Evolutionary conservation across 177 flowering plant species (phyloP).

Genomic region (Vitis hybrid): DNA sequence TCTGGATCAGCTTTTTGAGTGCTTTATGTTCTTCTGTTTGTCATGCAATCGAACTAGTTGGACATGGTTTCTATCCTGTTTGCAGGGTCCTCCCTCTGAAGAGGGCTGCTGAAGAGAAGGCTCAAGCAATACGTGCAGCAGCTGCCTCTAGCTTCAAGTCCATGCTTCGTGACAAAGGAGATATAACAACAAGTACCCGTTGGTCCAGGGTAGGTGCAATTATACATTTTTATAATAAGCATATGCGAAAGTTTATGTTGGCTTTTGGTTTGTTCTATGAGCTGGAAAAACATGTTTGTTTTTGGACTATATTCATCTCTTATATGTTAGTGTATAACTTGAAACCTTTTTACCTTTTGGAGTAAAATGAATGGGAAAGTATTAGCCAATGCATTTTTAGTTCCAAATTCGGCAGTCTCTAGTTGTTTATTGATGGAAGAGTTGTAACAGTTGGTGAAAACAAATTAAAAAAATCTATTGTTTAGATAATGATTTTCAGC

Average conservation of each 20-base stretch:
- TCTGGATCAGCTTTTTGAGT: constrained; percentile 8
- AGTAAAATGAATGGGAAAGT: no score
- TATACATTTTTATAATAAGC: no score
- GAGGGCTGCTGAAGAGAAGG: constrained; percentile 78
- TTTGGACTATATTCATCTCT: no score
- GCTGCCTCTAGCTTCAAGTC: constrained; percentile 73
- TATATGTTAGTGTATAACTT: no score
- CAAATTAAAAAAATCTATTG: no score
- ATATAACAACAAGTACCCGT: constrained; percentile 60
- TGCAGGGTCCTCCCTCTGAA: constrained; percentile 76
- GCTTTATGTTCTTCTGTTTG: background rate
- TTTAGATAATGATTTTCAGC: no score
- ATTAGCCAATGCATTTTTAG: no score
- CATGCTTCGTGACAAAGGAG: constrained; percentile 80
- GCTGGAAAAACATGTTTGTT: background rate
- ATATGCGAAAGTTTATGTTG: no score
- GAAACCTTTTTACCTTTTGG: no score
- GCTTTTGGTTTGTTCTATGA: background rate
- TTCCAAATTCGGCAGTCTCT: no score
- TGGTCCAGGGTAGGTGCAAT: constrained; percentile 84
- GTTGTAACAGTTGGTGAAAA: no score
- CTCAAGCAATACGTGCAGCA: constrained; percentile 69
- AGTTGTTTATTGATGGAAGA: no score
- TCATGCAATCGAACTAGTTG: background rate
- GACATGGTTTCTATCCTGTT: background rate